Base-by-base conservation (phyloP, 169 alveolate species). In the Plasmodium knowlesi region DNA sequence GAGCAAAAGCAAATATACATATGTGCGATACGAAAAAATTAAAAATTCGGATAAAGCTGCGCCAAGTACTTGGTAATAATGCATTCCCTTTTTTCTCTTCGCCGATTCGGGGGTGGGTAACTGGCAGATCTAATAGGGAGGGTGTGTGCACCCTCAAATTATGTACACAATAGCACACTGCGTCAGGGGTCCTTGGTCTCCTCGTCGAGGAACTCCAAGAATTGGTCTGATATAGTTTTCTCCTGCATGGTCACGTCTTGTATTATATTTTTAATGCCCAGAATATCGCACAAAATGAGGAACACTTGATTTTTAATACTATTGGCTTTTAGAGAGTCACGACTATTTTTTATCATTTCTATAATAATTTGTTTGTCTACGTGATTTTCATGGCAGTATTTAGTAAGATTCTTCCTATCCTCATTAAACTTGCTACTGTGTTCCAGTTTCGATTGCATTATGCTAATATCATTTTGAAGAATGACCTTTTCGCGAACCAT, bases 241-340 rank as follows among this genome's bases (percentile, higher is more conserved):
- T 83, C 92, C 74, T 83, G 83, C 30, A 43, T 43, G 53, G 22
- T 14, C 30, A 83, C 46, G 46, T 28, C 82, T 37, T 67, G 34
- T 67, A 83, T 70, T n/a, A 83, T 14, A 70, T 70, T 67, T 83
- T 83, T 83, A 67, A 83, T 83, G 37, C 83, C 92, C 74, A 83
- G 46, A n/a, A 83, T 83, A 41, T 83, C 70, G 30, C 92, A 61
- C 34, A 83, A 83, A 39, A 83, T 61, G 5, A 83, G 82, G 46
- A 83, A 83, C 46, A 83, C 74, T 70, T 83, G 83, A 67, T 83
- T 83, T 34, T 67, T 83, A 32, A 83, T 71, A 53, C 32, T 83
- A n/a, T 19, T 83, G 16, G 81, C 74, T 41, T 83, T 83, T 70
- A 37, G 73, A 19, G 82, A 39, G 46, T 83, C 92, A 22, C 74